Conservation (phyloP, 2,329 filamentous ascomycete genomes). For the Penicillium freii region DNA sequence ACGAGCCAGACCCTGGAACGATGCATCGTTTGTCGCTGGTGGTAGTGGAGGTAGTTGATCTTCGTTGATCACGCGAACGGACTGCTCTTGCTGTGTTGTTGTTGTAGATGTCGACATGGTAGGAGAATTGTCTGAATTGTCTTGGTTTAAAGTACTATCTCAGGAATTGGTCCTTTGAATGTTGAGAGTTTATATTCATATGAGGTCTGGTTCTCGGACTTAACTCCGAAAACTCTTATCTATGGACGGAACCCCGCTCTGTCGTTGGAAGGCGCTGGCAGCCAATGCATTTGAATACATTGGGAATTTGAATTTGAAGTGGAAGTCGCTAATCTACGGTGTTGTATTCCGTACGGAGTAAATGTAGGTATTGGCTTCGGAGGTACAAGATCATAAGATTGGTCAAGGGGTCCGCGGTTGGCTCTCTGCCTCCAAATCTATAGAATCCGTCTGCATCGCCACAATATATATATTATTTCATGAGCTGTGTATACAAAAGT, state of each 20-base stretch:
- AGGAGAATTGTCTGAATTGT: background rate
- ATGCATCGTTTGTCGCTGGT: constrained; percentile 27
- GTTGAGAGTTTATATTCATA: background rate
- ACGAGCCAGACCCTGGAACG: constrained; percentile 38
- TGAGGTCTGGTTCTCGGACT: background rate
- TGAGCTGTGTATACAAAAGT: background rate
- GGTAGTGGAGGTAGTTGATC: constrained; percentile 22
- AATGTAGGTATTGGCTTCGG: background rate
- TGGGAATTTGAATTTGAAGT: background rate
- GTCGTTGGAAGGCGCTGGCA: constrained; percentile 21
- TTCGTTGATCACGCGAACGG: constrained; percentile 21
- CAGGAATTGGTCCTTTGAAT: background rate
- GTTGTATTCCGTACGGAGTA: no score
- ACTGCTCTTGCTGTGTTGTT: constrained; percentile 16
- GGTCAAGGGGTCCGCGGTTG: background rate
- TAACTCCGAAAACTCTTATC: constrained; percentile 18
- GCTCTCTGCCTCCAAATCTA: background rate
- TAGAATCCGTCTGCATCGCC: background rate
- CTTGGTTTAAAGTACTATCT: background rate
- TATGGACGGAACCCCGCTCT: constrained; percentile 12
- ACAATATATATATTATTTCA: background rate
- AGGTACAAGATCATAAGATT: background rate
- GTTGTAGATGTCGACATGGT: constrained; percentile 20
- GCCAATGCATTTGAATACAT: background rate
- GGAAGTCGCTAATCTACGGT: background rate